Evolutionary conservation across 345 rosid genomes (phyloP), one percentile per base, ranked within the genome.

Genomic region (Populus euphratica): DNA sequence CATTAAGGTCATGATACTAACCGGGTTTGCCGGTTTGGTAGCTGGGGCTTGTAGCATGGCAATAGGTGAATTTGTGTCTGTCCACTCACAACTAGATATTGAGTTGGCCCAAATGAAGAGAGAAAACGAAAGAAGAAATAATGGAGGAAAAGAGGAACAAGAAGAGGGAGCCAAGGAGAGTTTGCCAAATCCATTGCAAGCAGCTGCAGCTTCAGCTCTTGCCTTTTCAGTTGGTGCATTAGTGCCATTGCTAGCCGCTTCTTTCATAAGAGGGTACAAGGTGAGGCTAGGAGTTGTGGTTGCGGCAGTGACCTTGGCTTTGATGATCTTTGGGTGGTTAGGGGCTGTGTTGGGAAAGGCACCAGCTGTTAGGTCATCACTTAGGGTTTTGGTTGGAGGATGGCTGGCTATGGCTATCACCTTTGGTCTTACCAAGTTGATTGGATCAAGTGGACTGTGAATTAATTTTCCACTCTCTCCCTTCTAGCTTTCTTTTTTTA

Each of bases 1-100:
- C 78, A 77, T 89, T 44, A 93, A 90, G 56, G 91, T 75, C 20
- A 94, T 94, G 98, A 88, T 94, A 36, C 88, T 94, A 38, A 86
- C 95, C 0, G 98, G 98, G 17, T 93, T 94, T 62, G 97, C 98
- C 0, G 98, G 98, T 4, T 77, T 93, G 21, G 93, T 94, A 0
- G 97, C 97, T 1, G 98, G 98, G 2, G 98, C 98, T 21, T 94
- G 97, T 65, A 94, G 98, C 86, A 94, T 94, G 98, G 97, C 97
- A 14, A 93, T 94, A 2, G 98, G 98, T 21, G 98, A 94, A 80
- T 93, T 88, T 13, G 98, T 94, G 39, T 94, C 98, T 1, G 98
- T 94, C 25, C 87, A 93, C 79, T 89, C 98, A 17, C 98, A 94
- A 50, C 73, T 91, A 13, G 98, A 94, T 67, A 89, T 93, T 4